Conservation (phyloP, 177 flowering plant genomes). For the Telopea speciosissima region DNA sequence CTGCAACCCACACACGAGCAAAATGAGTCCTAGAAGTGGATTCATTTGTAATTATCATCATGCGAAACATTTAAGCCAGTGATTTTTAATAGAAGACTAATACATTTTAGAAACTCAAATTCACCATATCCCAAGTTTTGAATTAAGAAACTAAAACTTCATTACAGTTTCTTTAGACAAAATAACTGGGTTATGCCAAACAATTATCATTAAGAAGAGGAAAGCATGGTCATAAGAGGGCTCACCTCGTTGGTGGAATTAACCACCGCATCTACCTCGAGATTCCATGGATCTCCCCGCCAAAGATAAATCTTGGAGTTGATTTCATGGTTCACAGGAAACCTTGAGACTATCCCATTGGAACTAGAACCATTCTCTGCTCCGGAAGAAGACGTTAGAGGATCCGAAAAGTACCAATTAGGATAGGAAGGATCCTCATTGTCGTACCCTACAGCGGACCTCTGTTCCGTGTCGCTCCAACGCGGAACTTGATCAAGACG, state of each 20-base stretch:
- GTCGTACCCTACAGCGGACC: constrained; percentile 42
- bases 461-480: constrained; percentile 80
- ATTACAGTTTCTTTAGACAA: no score
- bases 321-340: constrained; percentile 85
- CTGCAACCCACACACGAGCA: constrained; percentile 33
- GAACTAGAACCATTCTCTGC: constrained; percentile 41
- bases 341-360: constrained; percentile 56
- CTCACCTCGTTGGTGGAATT: constrained; percentile 99
- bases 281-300: constrained; percentile 98
- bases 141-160: no score
- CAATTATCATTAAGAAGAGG: not conserved
- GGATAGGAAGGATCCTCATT: constrained; percentile 53
- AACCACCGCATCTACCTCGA: constrained; percentile 98
- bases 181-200: not conserved
- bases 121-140: not conserved
- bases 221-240: not conserved
- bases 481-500: constrained; percentile 87
- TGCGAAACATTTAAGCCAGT: not conserved
- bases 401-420: constrained; percentile 58
- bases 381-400: constrained; percentile 49
- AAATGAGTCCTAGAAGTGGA: constrained; percentile 8
- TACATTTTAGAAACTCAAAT: no score
- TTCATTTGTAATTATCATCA: not conserved
- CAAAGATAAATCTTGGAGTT: constrained; percentile 89
- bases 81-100: not conserved